Evolutionary conservation across 768 basidiomycete genomes (phyloP), one percentile per base, ranked within the genome.

Genomic region (Dentipellis sp.): DNA sequence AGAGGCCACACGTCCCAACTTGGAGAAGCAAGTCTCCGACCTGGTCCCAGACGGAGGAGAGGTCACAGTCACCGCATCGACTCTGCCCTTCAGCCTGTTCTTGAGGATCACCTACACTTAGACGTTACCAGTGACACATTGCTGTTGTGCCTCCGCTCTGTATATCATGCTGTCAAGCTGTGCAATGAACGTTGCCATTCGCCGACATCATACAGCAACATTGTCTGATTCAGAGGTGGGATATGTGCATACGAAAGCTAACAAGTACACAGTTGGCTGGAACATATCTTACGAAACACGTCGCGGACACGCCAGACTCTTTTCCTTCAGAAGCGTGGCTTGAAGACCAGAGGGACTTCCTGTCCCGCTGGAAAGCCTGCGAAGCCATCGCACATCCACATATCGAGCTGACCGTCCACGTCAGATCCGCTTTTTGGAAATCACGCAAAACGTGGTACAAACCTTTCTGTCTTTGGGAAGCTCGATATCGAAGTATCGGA

Each of bases 1-100:
- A 68, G 75, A 83, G 66, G 83, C 83, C 7, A 98, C 94, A 8
- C 81, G 91, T n/a, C 86, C 88, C 4, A 98, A 99, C 68, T 75
- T 99, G 50, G 79, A 84, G 66, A 94, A 90, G 77, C 86, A 79
- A 63, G 80, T 98, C 0, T 81, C 78, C 1, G 94, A 97, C 60
- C 72, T 99, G 11, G 79, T 98, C 19, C 72, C 74, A 23, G 75
- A 82, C 16, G 89, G 86, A 1, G 90, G 84, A 19, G 89, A 91
- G 62, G 73, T 98, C 48, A 82, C 82, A 4, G 91, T 99, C 16
- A 97, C 94, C 1, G 88, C 95, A n/a, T 79, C 81, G 1, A 82
- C 83, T 14, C 70, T 98, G 58, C 97, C 97, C 4, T 97, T 98
- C 76, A 89, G 75, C 65, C 71, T 98, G 55, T 82, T 83, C 19